Conservation (phyloP, 148 eudicot species). For the Salicornia ramosissima region DNA sequence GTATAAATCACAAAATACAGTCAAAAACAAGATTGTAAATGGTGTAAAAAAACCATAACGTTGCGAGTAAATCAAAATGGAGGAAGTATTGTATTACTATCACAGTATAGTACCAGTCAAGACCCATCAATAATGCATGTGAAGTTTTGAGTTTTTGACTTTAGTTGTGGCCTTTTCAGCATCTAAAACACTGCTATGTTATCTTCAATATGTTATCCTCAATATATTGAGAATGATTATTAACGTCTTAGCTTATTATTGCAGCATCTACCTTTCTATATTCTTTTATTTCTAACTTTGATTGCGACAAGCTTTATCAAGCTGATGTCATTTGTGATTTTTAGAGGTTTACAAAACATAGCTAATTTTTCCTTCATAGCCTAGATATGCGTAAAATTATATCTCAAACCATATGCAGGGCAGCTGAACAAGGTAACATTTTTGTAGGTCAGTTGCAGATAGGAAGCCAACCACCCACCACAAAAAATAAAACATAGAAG, state of each 20-base stretch:
- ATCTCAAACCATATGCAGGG: background rate
- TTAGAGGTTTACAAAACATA: background rate
- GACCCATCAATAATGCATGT: background rate
- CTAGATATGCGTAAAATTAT: background rate
- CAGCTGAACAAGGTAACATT: background rate
- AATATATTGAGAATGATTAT: background rate
- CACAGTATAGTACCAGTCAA: background rate
- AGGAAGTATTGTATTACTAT: too few relatives aligned
- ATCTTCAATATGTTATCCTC: background rate
- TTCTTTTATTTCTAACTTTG: background rate
- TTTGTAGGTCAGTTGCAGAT: background rate
- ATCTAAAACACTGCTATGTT: background rate
- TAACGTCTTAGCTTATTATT: background rate
- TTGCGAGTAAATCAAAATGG: too few relatives aligned
- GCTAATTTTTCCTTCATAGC: background rate
- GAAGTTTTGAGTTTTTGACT: background rate
- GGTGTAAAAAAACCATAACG: too few relatives aligned
- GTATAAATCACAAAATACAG: too few relatives aligned
- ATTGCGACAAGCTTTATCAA: background rate
- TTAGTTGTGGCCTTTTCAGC: background rate
- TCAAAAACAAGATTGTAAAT: too few relatives aligned
- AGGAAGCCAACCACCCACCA: background rate
- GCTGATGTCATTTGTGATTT: background rate
- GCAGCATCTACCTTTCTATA: background rate
- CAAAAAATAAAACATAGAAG: background rate